These are phyloP conservation scores for Blastobotrys aristatus DNA, from an alignment of 1,139 yeast species.

Conservation along the genomic window DNA sequence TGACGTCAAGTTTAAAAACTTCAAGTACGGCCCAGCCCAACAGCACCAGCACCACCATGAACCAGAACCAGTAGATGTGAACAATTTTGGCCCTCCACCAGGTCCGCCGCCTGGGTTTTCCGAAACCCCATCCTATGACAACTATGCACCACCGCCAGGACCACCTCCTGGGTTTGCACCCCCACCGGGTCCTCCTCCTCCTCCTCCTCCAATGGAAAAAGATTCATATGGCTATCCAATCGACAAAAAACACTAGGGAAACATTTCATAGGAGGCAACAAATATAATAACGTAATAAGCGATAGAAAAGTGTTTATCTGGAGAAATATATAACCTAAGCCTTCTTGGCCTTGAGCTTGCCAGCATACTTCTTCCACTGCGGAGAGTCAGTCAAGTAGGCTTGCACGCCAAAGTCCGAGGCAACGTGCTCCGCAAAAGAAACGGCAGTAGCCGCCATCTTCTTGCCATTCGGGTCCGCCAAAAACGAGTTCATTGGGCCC, in stretches of 20 bases:
- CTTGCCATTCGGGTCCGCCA: conserved; percentile 22
- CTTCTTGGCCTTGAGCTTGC: not conserved
- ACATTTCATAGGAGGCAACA: too few relatives aligned
- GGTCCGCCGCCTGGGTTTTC: too few relatives aligned
- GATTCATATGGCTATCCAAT: too few relatives aligned
- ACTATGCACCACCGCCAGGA: not conserved
- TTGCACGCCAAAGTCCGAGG: conserved; percentile 20
- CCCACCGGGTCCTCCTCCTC: too few relatives aligned
- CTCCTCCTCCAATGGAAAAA: not conserved
- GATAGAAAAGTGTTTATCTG: too few relatives aligned
- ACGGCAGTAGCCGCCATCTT: conserved; percentile 21
- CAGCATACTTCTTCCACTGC: conserved; percentile 9
- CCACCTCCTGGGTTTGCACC: too few relatives aligned
- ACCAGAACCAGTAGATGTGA: too few relatives aligned
- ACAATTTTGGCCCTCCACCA: too few relatives aligned
- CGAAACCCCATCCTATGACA: not conserved
- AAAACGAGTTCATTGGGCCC: conserved; percentile 14
- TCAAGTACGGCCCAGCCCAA: conserved; percentile 14
- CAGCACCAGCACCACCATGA: too few relatives aligned
- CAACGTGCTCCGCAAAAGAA: conserved; percentile 21
- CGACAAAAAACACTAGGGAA: too few relatives aligned
- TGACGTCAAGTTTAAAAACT: conserved; percentile 23
- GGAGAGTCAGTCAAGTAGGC: conserved; percentile 7
- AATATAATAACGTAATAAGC: too few relatives aligned
- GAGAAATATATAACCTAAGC: not conserved